Evolutionary conservation across 2,329 filamentous ascomycete genomes (phyloP).

Genomic region (Lasiodiplodia sp.): DNA sequence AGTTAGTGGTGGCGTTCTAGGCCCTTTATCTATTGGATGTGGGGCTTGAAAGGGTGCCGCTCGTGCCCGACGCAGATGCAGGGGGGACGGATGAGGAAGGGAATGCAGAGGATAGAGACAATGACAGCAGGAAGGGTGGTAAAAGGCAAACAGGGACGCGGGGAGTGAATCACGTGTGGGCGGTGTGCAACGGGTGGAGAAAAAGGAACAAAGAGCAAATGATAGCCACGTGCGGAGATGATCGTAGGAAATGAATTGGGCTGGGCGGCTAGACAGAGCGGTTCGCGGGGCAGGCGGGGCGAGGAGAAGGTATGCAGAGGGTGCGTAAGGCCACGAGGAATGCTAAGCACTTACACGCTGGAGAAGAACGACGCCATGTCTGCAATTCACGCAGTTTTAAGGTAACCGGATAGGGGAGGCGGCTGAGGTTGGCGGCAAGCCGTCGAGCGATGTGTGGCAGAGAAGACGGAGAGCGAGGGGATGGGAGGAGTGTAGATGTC

Average conservation of each 20-base stretch:
- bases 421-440: conserved; percentile 3
- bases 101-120: conserved; percentile 1
- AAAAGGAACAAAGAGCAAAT: conserved; percentile 23
- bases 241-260: conserved; percentile 8
- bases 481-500: conserved; percentile 21
- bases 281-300: conserved; percentile 8
- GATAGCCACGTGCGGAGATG: conserved; percentile 23
- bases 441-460: conserved; percentile 14
- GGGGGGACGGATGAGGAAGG: conserved; percentile 2
- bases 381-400: conserved; percentile 6
- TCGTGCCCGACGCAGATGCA: conserved; percentile 11
- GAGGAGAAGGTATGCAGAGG: conserved; percentile 13
- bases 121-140: neutral
- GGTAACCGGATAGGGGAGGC: neutral
- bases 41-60: conserved; percentile 10
- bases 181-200: conserved; percentile 25
- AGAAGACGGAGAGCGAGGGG: conserved; percentile 17
- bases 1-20: conserved; percentile 37
- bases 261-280: neutral
- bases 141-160: conserved; percentile 11
- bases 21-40: conserved; percentile 30
- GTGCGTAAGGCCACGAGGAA: conserved; percentile 22
- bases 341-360: conserved; percentile 47
- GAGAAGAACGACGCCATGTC: conserved; percentile 51
- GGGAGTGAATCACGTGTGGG: conserved; percentile 25